These are phyloP conservation scores for Tricholoma sp. DNA, from an alignment of 768 basidiomycete species.

Conservation along the genomic window DNA sequence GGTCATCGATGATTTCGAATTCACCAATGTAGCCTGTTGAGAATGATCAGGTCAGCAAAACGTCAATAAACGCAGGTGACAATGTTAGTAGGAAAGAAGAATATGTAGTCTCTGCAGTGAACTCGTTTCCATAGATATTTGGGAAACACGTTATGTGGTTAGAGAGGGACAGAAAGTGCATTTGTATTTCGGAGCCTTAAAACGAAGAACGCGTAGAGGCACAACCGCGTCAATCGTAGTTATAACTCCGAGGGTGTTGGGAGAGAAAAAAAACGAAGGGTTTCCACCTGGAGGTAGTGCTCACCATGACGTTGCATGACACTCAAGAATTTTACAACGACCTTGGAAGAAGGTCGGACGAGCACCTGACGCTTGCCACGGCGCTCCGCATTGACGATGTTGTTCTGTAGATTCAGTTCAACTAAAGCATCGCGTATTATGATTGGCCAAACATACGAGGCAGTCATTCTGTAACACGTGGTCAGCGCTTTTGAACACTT, in stretches of 20 bases:
- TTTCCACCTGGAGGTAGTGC: constrained; percentile 19
- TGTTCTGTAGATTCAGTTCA: constrained; percentile 54
- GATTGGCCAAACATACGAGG: constrained; percentile 22
- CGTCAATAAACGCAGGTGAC: constrained; percentile 11
- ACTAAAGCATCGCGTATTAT: neutral
- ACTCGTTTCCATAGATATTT: constrained; percentile 35
- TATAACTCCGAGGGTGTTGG: constrained; percentile 62
- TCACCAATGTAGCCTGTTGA: constrained; percentile 90
- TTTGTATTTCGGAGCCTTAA: constrained; percentile 80
- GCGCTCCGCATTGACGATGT: constrained; percentile 99
- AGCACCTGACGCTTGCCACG: constrained; percentile 99
- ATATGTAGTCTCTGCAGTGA: constrained; percentile 54
- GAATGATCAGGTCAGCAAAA: constrained; percentile 7
- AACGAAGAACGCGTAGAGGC: constrained; percentile 67
- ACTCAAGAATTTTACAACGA: constrained; percentile 93
- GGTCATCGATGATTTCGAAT: constrained; percentile 98
- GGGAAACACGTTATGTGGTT: constrained; percentile 58
- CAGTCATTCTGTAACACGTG: constrained; percentile 36
- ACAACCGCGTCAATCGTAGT: constrained; percentile 71
- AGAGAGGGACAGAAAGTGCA: constrained; percentile 31
- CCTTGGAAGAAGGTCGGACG: constrained; percentile 95
- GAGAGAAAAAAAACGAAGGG: constrained; percentile 1
- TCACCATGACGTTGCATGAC: constrained; percentile 99
- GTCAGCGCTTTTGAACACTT: constrained; percentile 1
- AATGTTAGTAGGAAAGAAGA: constrained; percentile 9